These are phyloP conservation scores for Rhodosporidiobolus odoratus DNA, from an alignment of 768 basidiomycete genomes.

Conservation along the genomic window DNA sequence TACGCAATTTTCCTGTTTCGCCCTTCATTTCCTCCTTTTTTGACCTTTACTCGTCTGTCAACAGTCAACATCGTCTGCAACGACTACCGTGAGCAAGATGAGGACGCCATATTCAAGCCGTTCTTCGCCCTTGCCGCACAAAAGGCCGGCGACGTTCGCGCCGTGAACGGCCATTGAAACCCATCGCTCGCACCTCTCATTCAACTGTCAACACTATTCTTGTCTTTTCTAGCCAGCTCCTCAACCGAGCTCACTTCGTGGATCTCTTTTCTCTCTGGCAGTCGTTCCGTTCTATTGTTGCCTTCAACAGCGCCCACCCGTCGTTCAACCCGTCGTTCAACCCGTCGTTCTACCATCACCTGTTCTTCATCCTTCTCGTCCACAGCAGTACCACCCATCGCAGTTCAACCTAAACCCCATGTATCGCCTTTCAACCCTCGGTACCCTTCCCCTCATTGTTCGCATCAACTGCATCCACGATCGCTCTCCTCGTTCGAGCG, in stretches of 20 bases:
- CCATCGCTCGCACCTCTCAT: neutral
- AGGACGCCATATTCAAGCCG: conserved; percentile 41
- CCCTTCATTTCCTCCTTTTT: neutral
- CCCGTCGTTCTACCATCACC: neutral
- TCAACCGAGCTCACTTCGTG: conserved; percentile 9
- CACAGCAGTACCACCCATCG: neutral
- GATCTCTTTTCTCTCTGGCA: neutral
- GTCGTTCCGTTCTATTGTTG: conserved; percentile 18
- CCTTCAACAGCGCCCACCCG: conserved; percentile 25
- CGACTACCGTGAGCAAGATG: conserved; percentile 54
- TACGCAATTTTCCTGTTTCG: neutral
- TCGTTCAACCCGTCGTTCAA: neutral
- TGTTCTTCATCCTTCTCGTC: neutral
- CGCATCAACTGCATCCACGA: conserved; percentile 36
- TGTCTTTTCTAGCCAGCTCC: neutral
- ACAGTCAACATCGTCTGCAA: conserved; percentile 79
- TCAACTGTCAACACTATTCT: conserved; percentile 16
- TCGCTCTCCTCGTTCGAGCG: too few species aligned
- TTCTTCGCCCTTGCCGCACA: conserved; percentile 37
- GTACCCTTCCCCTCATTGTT: neutral
- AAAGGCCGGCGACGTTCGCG: conserved; percentile 1
- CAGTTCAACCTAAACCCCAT: conserved; percentile 2
- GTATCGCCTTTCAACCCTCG: neutral
- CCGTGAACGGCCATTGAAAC: conserved; percentile 10
- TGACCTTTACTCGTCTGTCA: too few species aligned